Evolutionary conservation across 1,139 yeast genomes (phyloP).

Genomic region (Suhomyces chickasaworum): DNA sequence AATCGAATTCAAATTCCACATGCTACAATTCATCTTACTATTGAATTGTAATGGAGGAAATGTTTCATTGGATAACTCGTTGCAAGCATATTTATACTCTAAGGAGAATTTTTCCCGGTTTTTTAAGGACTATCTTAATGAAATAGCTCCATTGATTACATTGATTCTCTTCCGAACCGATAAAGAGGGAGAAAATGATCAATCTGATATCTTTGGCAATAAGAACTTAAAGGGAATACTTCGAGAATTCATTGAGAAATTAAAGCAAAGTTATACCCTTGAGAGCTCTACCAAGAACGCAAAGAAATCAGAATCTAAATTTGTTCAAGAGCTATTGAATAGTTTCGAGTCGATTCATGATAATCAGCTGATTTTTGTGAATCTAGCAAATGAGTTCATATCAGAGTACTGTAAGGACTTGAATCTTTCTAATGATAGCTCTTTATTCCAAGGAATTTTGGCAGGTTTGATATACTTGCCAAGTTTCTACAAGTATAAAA

Average conservation of each 20-base stretch:
- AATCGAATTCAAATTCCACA: slow-evolving; percentile 67
- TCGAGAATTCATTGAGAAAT: slow-evolving; percentile 26
- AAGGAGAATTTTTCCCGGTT: slow-evolving; percentile 53
- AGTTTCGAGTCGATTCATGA: slow-evolving; percentile 43
- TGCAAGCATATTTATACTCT: slow-evolving; percentile 58
- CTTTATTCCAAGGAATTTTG: slow-evolving; percentile 63
- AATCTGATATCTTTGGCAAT: slow-evolving; percentile 16
- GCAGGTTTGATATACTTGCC: slow-evolving; percentile 78
- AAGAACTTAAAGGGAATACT: slow-evolving; percentile 25
- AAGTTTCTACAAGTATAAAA: slow-evolving; percentile 64
- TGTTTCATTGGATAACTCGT: slow-evolving; percentile 28
- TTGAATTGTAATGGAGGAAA: slow-evolving; percentile 31
- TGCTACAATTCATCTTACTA: slow-evolving; percentile 54
- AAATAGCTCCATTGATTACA: slow-evolving; percentile 57
- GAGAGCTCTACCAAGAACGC: slow-evolving; percentile 22
- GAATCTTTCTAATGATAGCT: slow-evolving; percentile 69
- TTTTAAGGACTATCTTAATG: slow-evolving; percentile 37
- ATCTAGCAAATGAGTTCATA: slow-evolving; percentile 54
- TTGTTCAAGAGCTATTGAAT: slow-evolving; percentile 44
- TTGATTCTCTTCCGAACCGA: slow-evolving; percentile 41
- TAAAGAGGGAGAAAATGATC: slow-evolving; percentile 12
- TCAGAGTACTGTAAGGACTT: slow-evolving; percentile 67
- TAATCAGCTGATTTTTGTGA: slow-evolving; percentile 34
- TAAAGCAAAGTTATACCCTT: slow-evolving; percentile 29
- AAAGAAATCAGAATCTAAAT: slow-evolving; percentile 30